Percentiles rank a stretch among this genome's conserved stretches.
These are phyloP conservation scores for Fusarium torulosum DNA, from an alignment of 2,329 filamentous ascomycete genomes.

Conservation along the genomic window DNA sequence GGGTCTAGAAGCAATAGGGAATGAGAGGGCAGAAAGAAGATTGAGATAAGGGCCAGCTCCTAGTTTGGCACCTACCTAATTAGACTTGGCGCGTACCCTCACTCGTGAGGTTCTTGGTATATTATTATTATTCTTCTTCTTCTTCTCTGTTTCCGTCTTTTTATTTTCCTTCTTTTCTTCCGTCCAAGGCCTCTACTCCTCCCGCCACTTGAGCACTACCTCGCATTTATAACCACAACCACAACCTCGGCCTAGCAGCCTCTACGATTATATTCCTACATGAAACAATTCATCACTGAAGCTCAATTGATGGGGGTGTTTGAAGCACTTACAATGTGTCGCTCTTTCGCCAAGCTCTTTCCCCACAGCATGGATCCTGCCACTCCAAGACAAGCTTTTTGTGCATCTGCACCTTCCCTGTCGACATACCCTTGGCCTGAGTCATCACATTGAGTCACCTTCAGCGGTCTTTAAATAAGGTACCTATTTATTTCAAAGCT, in stretches of 20 bases:
- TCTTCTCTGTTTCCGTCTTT: not conserved
- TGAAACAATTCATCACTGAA: not conserved
- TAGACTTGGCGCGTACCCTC: not conserved
- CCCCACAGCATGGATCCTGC: not conserved
- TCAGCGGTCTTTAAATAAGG: too few species aligned
- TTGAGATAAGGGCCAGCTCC: not conserved
- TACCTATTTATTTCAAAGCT: not conserved
- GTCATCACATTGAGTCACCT: conserved; percentile 5
- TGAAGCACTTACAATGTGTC: not conserved
- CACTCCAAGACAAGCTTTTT: conserved; percentile 28
- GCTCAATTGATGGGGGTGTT: not conserved
- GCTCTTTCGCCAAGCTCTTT: conserved; percentile 11
- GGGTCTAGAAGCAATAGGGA: conserved; percentile 4
- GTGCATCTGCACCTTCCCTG: conserved; percentile 12
- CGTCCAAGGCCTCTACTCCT: too few species aligned
- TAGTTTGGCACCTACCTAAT: conserved; percentile 9
- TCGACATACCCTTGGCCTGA: conserved; percentile 1
- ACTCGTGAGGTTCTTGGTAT: not conserved
- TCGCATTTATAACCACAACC: too few species aligned
- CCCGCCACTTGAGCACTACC: not conserved
- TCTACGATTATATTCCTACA: not conserved
- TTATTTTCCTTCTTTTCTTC: too few species aligned
- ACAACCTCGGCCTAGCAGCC: not conserved
- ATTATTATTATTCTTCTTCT: too few species aligned
- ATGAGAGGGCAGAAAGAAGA: not conserved